A percentile compares a stretch with the other conserved stretches of the same genome.
phyloP scores from a whole-genome alignment of 805 yeast species.

The Clavispora phyllophila region DNA sequence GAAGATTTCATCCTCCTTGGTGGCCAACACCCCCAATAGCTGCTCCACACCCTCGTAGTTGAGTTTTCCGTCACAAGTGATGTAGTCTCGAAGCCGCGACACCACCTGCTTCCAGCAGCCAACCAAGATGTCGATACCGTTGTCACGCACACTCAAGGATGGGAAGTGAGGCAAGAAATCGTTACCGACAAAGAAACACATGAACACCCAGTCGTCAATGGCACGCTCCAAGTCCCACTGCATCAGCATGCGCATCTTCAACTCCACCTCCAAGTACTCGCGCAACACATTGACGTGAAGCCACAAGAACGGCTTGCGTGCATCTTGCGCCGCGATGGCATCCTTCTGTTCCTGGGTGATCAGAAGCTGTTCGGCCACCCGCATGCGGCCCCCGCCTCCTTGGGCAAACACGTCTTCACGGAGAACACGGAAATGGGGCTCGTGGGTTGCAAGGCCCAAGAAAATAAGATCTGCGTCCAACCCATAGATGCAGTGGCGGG shows the following conservation, averaged over 20 bases:
- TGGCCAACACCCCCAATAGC: slow-evolving; percentile 58
- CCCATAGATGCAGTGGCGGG: slow-evolving; percentile 95
- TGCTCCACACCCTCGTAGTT: slow-evolving; percentile 73
- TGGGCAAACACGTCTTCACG: slow-evolving; percentile 97
- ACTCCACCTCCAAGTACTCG: slow-evolving; percentile 82
- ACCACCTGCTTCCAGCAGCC: slow-evolving; percentile 76
- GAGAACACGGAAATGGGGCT: slow-evolving; percentile 89
- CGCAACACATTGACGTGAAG: slow-evolving; percentile 81
- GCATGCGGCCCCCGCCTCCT: slow-evolving; percentile 42
- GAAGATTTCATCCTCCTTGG: slow-evolving; percentile 76
- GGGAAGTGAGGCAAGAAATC: slow-evolving; percentile 98
- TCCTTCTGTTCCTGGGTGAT: slow-evolving; percentile 58
- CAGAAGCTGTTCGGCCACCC: slow-evolving; percentile 44
- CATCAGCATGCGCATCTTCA: slow-evolving; percentile 66
- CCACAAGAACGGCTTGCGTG: slow-evolving; percentile 87
- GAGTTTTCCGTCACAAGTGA: slow-evolving; percentile 86
- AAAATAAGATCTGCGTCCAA: slow-evolving; percentile 96
- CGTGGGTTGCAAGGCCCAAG: slow-evolving; percentile 94
- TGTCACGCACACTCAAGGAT: slow-evolving; percentile 88
- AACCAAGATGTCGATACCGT: slow-evolving; percentile 79
- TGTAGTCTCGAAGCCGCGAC: slow-evolving; percentile 64
- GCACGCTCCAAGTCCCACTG: slow-evolving; percentile 90
- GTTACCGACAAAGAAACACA: slow-evolving; percentile 98
- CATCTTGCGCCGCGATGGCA: slow-evolving; percentile 36
- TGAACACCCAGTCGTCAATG: slow-evolving; percentile 96